phyloP scores from a whole-genome alignment of 106 monocot species.

The Alisma plantagoaquatica region DNA sequence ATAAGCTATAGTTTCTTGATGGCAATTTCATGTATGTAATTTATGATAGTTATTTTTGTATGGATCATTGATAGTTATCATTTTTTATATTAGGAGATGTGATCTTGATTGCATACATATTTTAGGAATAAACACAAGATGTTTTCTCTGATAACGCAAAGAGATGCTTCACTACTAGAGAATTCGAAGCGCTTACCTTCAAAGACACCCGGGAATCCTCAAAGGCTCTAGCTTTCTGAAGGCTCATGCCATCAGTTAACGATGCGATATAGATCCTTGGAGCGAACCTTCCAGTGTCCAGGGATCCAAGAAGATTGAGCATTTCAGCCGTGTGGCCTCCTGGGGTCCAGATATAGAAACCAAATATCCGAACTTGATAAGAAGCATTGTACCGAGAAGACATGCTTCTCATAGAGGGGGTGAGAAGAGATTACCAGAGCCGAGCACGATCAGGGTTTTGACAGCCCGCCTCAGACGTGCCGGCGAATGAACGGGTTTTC shows the following conservation, averaged over 20 bases:
- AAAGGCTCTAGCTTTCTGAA: conserved; percentile 63
- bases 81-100: too few relatives aligned
- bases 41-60: too few relatives aligned
- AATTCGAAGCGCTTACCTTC: too few relatives aligned
- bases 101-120: too few relatives aligned
- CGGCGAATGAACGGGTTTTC: conserved; percentile 13
- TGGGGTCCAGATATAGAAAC: conserved; percentile 4
- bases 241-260: conserved; percentile 66
- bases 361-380: background rate
- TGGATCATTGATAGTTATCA: too few relatives aligned
- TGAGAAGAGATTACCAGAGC: conserved; percentile 27
- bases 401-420: too few relatives aligned
- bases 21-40: too few relatives aligned
- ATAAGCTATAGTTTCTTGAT: too few relatives aligned
- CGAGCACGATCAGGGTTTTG: conserved; percentile 50
- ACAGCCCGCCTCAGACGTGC: background rate
- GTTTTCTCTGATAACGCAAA: background rate
- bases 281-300: conserved; percentile 44
- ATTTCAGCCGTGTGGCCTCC: conserved; percentile 91
- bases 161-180: too few relatives aligned
- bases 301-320: conserved; percentile 50
- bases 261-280: conserved; percentile 69
- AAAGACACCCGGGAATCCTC: conserved; percentile 48
- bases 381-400: background rate
- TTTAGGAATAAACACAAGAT: background rate